Base-by-base conservation (phyloP, 2,329 filamentous ascomycete species). In the Xylaria sp. region DNA sequence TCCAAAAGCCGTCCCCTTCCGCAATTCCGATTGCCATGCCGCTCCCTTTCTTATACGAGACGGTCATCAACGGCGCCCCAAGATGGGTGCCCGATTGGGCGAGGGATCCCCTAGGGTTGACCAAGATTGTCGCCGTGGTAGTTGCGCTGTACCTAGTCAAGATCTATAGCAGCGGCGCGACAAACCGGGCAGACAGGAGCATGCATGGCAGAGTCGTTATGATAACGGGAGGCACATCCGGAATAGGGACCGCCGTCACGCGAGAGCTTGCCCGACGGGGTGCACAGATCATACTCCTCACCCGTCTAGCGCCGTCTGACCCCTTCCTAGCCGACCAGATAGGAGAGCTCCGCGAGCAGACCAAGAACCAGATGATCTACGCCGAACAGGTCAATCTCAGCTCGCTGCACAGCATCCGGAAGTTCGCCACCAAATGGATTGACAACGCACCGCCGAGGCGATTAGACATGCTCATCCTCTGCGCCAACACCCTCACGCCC, bases 381-480 rank as follows among this genome's bases (percentile, higher is more conserved):
- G 94, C 96, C 68, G 96, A 99, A 80, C 93, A 97, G 81, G 93
- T 97, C 74, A 94, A 99, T 77, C 88, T 99, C 32, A 83, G 91
- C 12, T 95, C 92, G 17, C 84, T 99, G n/a, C 89, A 97, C 79
- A 97, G 93, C 79, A 91, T 99, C 74, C 92, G 96, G 47, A 86
- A 90, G 70, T 99, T 99, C 79, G 96, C 96, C 12, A 99, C 96
- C 0, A 95, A 93, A 83, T 99, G 97, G 95, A 93, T 99, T 72
- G 95, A 99, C 80, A 98, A 98, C 79, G 88, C 92, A 24, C 95
- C 96, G 2, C 93, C 94, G 8, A 87, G 97, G 65, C 86, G 97
- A 56, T 83, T 99, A 6, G 96, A 99, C 79, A 94, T 95, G 89
- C 84, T 99, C 55, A 88, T 99, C 21, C 85, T 99, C 19, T 97